These are phyloP conservation scores for Eragrostis curvula DNA, from an alignment of 176 grass and related monocot species.

Conservation along the genomic window DNA sequence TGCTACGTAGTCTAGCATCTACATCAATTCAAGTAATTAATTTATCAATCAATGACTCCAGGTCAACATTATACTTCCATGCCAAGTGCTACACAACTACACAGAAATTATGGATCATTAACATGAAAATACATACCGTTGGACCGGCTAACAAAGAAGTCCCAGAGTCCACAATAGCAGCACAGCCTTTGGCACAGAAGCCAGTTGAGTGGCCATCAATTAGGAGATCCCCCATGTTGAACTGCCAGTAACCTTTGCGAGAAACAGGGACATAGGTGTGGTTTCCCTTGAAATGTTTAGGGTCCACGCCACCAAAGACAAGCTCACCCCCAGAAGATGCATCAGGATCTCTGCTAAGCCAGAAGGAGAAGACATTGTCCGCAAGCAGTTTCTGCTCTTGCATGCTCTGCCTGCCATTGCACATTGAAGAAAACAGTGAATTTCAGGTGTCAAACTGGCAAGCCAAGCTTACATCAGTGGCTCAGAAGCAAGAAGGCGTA, in stretches of 20 bases:
- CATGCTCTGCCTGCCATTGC: constrained; percentile 73
- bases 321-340: constrained; percentile 71
- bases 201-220: constrained; percentile 88
- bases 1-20: background rate
- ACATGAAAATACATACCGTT: constrained; percentile 58
- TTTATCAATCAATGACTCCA: background rate
- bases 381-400: constrained; percentile 71
- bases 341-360: constrained; percentile 76
- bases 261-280: constrained; percentile 75
- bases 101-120: background rate
- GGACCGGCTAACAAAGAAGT: constrained; percentile 88
- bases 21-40: background rate
- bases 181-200: constrained; percentile 83
- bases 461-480: background rate
- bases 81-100: no score
- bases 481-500: constrained; percentile 19
- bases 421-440: background rate
- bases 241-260: constrained; percentile 74
- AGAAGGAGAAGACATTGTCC: constrained; percentile 86
- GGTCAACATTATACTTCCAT: background rate
- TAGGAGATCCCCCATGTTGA: constrained; percentile 86
- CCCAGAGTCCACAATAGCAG: constrained; percentile 90
- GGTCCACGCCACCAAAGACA: constrained; percentile 65
- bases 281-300: constrained; percentile 49
- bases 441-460: background rate